Evolutionary conservation across 179 eudicot genomes (phyloP).

Genomic region (Actinidia arguta): DNA sequence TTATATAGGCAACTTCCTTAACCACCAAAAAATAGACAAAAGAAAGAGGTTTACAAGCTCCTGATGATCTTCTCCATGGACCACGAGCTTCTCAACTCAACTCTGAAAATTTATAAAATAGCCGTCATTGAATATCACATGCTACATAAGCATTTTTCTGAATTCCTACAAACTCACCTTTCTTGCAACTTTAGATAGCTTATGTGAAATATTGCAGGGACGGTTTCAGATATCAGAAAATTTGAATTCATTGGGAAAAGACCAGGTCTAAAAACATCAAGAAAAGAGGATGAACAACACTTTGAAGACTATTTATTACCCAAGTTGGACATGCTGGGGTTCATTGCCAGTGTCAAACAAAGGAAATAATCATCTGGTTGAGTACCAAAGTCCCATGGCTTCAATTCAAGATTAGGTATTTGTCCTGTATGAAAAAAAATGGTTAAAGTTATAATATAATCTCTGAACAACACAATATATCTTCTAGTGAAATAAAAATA

Average conservation of each 20-base stretch:
- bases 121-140: neutral
- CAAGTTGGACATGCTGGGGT: slow-evolving; percentile 68
- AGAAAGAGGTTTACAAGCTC: too few relatives aligned
- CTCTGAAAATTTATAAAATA: too few relatives aligned
- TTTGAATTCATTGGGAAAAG: neutral
- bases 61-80: too few relatives aligned
- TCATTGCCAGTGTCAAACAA: slow-evolving; percentile 90
- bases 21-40: too few relatives aligned
- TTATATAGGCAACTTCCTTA: too few relatives aligned
- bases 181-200: slow-evolving; percentile 45
- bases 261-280: neutral
- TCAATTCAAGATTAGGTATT: slow-evolving; percentile 89
- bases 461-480: slow-evolving; percentile 53
- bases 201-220: slow-evolving; percentile 63
- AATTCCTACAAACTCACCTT: slow-evolving; percentile 86
- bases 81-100: too few relatives aligned
- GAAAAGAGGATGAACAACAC: neutral
- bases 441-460: neutral
- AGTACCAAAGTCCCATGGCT: slow-evolving; percentile 85
- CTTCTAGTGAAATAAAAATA: slow-evolving; percentile 54
- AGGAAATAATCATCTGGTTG: slow-evolving; percentile 88
- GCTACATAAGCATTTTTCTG: slow-evolving; percentile 15
- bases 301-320: slow-evolving; percentile 44
- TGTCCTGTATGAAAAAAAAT: slow-evolving; percentile 41
- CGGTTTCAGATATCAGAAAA: slow-evolving; percentile 17